Percentiles rank a stretch among this genome's conserved stretches.
phyloP scores from a whole-genome alignment of 2,329 filamentous ascomycete genomes.

The Ambrosiella beaveri region DNA sequence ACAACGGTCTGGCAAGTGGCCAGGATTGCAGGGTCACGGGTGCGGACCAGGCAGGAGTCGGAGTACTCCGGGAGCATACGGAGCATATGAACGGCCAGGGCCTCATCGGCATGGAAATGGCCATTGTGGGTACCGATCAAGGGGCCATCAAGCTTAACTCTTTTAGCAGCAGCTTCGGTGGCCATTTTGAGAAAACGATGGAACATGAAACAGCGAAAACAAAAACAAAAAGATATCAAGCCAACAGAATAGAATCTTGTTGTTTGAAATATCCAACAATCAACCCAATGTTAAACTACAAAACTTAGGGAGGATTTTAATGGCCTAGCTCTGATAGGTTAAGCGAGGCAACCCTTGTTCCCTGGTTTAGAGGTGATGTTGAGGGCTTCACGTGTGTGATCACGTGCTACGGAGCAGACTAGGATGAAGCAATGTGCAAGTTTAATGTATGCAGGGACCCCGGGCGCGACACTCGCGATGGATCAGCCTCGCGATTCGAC shows the following conservation, averaged over 20 bases:
- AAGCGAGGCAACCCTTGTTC: neutral
- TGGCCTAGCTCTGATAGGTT: constrained; percentile 2
- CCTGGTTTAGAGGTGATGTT: neutral
- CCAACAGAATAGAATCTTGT: neutral
- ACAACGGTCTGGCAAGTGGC: constrained; percentile 83
- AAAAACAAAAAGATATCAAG: neutral
- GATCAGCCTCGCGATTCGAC: constrained; percentile 12
- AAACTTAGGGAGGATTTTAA: constrained; percentile 3
- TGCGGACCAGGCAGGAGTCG: constrained; percentile 60
- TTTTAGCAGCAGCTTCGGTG: constrained; percentile 57
- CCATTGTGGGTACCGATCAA: constrained; percentile 90
- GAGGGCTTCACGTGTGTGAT: neutral
- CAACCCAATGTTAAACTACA: neutral
- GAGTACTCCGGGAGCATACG: constrained; percentile 70
- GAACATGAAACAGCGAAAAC: constrained; percentile 18
- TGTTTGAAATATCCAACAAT: neutral
- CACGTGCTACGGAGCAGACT: neutral
- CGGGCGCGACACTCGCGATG: constrained; percentile 11
- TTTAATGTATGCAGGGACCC: constrained; percentile 1
- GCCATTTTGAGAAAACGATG: constrained; percentile 32
- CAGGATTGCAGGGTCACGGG: constrained; percentile 65
- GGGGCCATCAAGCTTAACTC: constrained; percentile 49
- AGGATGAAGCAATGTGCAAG: neutral
- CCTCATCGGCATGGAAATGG: constrained; percentile 98
- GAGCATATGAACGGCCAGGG: constrained; percentile 89